Evolutionary conservation across 768 basidiomycete species (phyloP).

Genomic region (Lepiota venenata): DNA sequence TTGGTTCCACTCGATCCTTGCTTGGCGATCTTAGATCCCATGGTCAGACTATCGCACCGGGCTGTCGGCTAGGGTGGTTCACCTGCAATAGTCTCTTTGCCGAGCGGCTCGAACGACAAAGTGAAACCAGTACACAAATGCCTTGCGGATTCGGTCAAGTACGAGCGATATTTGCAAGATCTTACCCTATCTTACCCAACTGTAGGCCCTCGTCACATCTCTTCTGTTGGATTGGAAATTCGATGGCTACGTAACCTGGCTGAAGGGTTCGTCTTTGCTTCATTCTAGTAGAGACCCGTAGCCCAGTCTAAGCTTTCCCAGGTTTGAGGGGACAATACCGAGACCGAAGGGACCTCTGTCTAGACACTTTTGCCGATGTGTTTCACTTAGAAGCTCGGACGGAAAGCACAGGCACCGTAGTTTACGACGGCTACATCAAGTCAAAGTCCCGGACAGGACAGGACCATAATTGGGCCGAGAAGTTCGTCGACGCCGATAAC

Average conservation of each 20-base stretch:
- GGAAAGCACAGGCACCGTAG: conserved; percentile 26
- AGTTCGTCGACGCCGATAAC: conserved; percentile 2
- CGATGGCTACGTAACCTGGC: conserved; percentile 75
- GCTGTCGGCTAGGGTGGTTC: conserved; percentile 76
- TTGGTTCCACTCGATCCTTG: neutral
- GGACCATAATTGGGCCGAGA: conserved; percentile 13
- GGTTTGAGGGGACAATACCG: conserved; percentile 55
- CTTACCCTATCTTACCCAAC: neutral
- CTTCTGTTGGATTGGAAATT: conserved; percentile 65
- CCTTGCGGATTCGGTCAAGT: conserved; percentile 75
- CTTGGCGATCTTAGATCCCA: neutral
- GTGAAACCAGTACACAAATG: conserved; percentile 65
- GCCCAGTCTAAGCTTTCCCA: conserved; percentile 17
- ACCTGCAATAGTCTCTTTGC: conserved; percentile 75
- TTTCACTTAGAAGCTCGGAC: conserved; percentile 51
- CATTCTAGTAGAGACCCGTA: neutral
- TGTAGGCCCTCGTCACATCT: conserved; percentile 48
- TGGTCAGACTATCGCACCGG: conserved; percentile 70
- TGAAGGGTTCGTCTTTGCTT: conserved; percentile 45
- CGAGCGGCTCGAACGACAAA: conserved; percentile 66
- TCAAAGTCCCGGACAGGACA: conserved; percentile 31
- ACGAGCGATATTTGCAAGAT: neutral
- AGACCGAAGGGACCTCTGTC: conserved; percentile 54
- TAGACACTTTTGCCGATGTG: conserved; percentile 60
- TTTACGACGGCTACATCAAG: conserved; percentile 42